These are phyloP conservation scores for Venturiaceae sp. DNA, from an alignment of 2,329 filamentous ascomycete species.

Conservation along the genomic window DNA sequence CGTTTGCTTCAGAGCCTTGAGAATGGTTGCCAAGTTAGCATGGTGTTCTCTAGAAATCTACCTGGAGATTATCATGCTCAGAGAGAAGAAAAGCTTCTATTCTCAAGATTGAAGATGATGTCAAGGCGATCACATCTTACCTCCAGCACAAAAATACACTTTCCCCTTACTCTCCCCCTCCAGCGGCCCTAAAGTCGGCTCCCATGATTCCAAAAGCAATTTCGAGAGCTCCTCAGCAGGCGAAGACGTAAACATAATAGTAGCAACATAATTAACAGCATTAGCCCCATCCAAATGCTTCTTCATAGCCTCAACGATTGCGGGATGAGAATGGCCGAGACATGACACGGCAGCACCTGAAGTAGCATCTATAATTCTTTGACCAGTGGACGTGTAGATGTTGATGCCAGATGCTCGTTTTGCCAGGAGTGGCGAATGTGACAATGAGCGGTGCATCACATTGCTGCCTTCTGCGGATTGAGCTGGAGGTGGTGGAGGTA, in stretches of 20 bases:
- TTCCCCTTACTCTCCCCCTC: not conserved
- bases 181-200: not conserved
- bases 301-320: conserved; percentile 50
- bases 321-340: conserved; percentile 55
- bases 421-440: not conserved
- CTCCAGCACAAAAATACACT: not conserved
- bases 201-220: conserved; percentile 14
- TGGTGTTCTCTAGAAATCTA: too few relatives aligned
- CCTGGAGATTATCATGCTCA: too few relatives aligned
- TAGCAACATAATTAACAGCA: conserved; percentile 48
- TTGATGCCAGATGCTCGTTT: conserved; percentile 37
- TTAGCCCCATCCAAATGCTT: conserved; percentile 41
- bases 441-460: not conserved
- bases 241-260: conserved; percentile 46
- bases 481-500: not conserved
- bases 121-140: not conserved
- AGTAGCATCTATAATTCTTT: conserved; percentile 59
- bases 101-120: not conserved
- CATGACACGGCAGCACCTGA: conserved; percentile 64
- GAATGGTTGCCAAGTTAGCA: conserved; percentile 38
- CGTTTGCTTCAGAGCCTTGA: conserved; percentile 46
- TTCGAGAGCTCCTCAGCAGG: conserved; percentile 43
- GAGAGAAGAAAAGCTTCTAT: not conserved
- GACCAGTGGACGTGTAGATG: conserved; percentile 43
- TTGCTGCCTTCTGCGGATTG: not conserved